Evolutionary conservation across 1,139 yeast species (phyloP).

Genomic region (Diutina ranongensis): DNA sequence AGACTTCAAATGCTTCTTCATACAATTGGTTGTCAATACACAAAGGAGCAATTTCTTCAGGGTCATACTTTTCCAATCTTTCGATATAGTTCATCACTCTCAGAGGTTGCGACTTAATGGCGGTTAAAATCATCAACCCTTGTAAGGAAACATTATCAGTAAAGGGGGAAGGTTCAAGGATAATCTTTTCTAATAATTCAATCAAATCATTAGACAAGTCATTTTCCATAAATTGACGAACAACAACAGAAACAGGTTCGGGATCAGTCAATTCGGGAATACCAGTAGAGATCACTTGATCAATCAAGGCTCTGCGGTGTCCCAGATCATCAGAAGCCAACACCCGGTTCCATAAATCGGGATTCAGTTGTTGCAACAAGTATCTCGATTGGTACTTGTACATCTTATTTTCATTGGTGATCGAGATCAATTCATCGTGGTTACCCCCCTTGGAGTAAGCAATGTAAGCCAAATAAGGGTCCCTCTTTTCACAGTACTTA

Average conservation of each 20-base stretch:
- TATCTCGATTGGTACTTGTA: constrained; percentile 98
- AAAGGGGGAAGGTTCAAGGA: constrained; percentile 94
- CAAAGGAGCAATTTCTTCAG: constrained; percentile 86
- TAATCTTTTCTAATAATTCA: constrained; percentile 89
- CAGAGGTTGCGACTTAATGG: constrained; percentile 87
- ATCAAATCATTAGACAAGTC: constrained; percentile 88
- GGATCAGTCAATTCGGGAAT: constrained; percentile 94
- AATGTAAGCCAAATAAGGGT: constrained; percentile 94
- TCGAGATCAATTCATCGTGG: constrained; percentile 77
- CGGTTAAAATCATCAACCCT: constrained; percentile 84
- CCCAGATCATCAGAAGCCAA: constrained; percentile 54
- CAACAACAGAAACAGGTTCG: constrained; percentile 91
- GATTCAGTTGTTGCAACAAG: constrained; percentile 74
- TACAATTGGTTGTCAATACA: constrained; percentile 79
- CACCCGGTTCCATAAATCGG: constrained; percentile 71
- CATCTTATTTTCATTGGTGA: constrained; percentile 96
- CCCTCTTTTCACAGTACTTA: constrained; percentile 97
- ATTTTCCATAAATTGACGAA: constrained; percentile 94
- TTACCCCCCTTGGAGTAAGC: constrained; percentile 93
- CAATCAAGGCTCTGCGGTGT: constrained; percentile 84
- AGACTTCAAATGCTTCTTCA: constrained; percentile 93
- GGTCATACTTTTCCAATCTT: constrained; percentile 82
- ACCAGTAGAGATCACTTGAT: constrained; percentile 91
- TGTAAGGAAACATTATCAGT: constrained; percentile 91
- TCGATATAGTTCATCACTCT: constrained; percentile 80